These are phyloP conservation scores for Seiridium cupressi DNA, from an alignment of 2,329 filamentous ascomycete genomes.

Conservation along the genomic window DNA sequence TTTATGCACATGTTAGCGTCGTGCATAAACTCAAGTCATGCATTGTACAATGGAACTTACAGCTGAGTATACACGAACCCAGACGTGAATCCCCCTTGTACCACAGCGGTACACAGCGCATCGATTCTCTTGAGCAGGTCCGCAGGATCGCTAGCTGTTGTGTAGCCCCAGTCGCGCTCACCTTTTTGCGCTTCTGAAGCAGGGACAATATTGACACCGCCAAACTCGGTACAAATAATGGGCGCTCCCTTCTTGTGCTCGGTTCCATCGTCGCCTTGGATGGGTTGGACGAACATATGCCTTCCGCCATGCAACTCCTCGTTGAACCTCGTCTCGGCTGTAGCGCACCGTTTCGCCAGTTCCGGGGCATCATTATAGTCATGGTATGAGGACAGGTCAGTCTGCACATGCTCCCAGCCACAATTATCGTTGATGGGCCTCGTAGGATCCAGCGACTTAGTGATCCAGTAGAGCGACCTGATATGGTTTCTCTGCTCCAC, in stretches of 20 bases:
- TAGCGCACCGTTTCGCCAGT: constrained; percentile 53
- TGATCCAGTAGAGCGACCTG: constrained; percentile 60
- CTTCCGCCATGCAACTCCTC: constrained; percentile 44
- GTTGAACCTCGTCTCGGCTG: constrained; percentile 51
- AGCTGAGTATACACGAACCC: constrained; percentile 68
- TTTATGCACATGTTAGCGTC: background rate
- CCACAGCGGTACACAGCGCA: constrained; percentile 56
- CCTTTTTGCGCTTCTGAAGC: constrained; percentile 35
- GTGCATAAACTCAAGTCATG: background rate
- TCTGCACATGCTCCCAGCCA: constrained; percentile 67
- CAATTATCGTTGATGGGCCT: constrained; percentile 70
- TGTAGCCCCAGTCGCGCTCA: constrained; percentile 65
- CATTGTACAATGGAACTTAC: constrained; percentile 33
- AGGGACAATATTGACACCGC: constrained; percentile 64
- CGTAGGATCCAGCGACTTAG: constrained; percentile 63
- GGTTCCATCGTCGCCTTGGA: constrained; percentile 44
- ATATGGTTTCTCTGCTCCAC: constrained; percentile 63
- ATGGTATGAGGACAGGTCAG: constrained; percentile 66
- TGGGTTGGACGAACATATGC: constrained; percentile 52
- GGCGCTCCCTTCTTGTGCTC: constrained; percentile 54
- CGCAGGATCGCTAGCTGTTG: constrained; percentile 58
- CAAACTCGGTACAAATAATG: constrained; percentile 66
- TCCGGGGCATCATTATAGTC: constrained; percentile 61
- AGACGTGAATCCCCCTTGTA: constrained; percentile 54
- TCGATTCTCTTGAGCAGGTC: constrained; percentile 60